Conservation (phyloP, 2,329 filamentous ascomycete genomes). For the Epichloe aotearoae region DNA sequence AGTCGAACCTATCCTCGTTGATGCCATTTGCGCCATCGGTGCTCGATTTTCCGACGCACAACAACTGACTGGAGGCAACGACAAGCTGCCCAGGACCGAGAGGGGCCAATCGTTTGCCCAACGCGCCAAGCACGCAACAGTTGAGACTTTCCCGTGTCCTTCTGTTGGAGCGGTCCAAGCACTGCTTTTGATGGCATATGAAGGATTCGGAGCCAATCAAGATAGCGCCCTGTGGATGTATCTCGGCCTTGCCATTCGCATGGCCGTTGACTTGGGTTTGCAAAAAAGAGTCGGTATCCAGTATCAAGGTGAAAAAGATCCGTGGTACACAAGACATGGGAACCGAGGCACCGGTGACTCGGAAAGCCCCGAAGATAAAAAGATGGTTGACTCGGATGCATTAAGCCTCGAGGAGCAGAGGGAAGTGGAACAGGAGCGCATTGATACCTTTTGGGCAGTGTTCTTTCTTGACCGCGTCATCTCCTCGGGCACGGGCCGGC, state of each 20-base stretch:
- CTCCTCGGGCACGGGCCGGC: constrained; percentile 72
- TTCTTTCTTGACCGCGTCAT: constrained; percentile 81
- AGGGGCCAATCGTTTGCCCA: constrained; percentile 69
- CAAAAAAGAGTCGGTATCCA: constrained; percentile 72
- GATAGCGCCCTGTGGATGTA: constrained; percentile 94
- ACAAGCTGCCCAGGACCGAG: constrained; percentile 44
- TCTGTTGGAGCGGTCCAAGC: constrained; percentile 76
- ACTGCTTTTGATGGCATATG: constrained; percentile 71
- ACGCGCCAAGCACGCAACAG: constrained; percentile 67
- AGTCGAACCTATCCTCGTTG: constrained; percentile 72
- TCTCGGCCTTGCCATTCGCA: constrained; percentile 71
- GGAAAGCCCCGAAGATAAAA: constrained; percentile 27
- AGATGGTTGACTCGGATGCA: constrained; percentile 25
- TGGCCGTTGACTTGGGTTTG: constrained; percentile 67
- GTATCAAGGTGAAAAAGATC: constrained; percentile 41
- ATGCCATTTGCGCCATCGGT: constrained; percentile 71
- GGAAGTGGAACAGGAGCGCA: constrained; percentile 65
- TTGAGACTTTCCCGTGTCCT: constrained; percentile 72
- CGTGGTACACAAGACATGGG: constrained; percentile 33
- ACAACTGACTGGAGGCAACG: constrained; percentile 31
- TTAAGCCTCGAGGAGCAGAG: constrained; percentile 39
- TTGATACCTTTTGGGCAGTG: constrained; percentile 83
- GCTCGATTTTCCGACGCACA: constrained; percentile 63
- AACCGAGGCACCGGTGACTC: constrained; percentile 22
- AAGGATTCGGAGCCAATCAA: constrained; percentile 77